phyloP scores from a whole-genome alignment of 371 early-diverging fungal species.

The Mucor velutinosus region DNA sequence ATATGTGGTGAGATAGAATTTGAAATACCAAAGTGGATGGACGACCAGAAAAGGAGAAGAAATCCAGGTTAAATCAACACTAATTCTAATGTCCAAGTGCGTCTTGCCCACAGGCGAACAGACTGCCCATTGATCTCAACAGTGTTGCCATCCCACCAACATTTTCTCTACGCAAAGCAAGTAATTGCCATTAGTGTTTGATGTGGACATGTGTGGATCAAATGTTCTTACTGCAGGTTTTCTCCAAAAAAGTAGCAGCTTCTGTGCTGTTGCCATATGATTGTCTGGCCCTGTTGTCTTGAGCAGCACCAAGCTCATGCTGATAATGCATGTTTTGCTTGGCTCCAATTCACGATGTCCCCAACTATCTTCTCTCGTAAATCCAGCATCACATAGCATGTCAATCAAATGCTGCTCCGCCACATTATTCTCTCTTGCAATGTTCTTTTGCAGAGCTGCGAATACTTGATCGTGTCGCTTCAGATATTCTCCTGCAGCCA shows the following conservation, averaged over 20 bases:
- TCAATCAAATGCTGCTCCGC: slow-evolving; percentile 81
- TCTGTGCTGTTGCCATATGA: slow-evolving; percentile 74
- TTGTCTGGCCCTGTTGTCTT: slow-evolving; percentile 71
- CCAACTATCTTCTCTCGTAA: slow-evolving; percentile 67
- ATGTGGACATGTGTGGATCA: neutral
- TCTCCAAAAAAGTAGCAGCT: slow-evolving; percentile 74
- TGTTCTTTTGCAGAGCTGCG: slow-evolving; percentile 68
- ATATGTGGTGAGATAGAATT: neutral
- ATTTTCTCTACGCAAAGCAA: slow-evolving; percentile 58
- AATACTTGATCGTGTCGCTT: slow-evolving; percentile 64
- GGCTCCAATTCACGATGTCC: slow-evolving; percentile 75
- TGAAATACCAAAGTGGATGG: neutral
- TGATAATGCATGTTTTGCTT: slow-evolving; percentile 58
- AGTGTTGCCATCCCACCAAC: slow-evolving; percentile 81
- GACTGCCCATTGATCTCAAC: slow-evolving; percentile 57
- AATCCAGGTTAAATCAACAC: slow-evolving; percentile 2
- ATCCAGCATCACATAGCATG: slow-evolving; percentile 80
- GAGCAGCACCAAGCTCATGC: slow-evolving; percentile 65
- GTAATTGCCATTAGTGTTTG: too few species aligned
- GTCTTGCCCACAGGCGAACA: slow-evolving; percentile 72
- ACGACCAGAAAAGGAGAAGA: neutral
- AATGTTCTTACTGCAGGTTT: slow-evolving; percentile 66
- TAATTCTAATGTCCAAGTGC: slow-evolving; percentile 76
- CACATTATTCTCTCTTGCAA: slow-evolving; percentile 68
- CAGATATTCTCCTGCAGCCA: slow-evolving; percentile 61